A percentile compares a stretch with the other conserved stretches of the same genome.
phyloP scores from a whole-genome alignment of 2,329 filamentous ascomycete genomes.

The Calonectria pteridis region DNA sequence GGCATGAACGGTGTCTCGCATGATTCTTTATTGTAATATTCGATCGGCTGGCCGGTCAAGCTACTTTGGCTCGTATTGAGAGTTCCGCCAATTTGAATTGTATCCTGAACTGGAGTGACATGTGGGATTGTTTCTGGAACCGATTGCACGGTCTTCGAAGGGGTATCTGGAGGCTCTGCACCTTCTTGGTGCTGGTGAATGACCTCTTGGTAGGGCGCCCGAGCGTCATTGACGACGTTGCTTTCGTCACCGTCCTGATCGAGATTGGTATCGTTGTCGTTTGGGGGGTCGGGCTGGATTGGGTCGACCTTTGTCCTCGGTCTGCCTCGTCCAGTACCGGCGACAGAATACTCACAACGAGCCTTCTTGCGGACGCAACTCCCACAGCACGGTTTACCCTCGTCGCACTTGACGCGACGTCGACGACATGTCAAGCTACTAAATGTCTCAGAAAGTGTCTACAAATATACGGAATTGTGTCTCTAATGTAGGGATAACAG shows the following conservation, averaged over 20 bases:
- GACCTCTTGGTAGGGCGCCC: not conserved
- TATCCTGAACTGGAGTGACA: not conserved
- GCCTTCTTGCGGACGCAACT: slow-evolving; percentile 26
- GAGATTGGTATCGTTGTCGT: not conserved
- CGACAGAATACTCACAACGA: not conserved
- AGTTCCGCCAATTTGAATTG: not conserved
- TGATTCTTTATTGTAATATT: not conserved
- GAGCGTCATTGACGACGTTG: not conserved
- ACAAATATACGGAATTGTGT: not conserved
- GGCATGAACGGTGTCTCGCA: not conserved
- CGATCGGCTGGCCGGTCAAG: not conserved
- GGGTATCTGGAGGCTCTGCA: not conserved
- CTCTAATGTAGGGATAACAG: not conserved
- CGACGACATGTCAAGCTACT: slow-evolving; percentile 24
- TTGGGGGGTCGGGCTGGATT: not conserved
- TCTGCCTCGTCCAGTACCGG: not conserved
- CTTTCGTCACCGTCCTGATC: not conserved
- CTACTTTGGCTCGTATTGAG: not conserved
- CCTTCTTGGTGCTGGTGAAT: not conserved
- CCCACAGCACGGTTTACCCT: slow-evolving; percentile 23
- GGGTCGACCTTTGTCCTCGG: not conserved
- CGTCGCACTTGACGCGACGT: slow-evolving; percentile 27
- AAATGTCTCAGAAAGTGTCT: not conserved
- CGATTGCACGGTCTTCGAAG: not conserved
- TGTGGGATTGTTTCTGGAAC: not conserved